phyloP scores from a whole-genome alignment of 73 alveolate species.

The Uronychia binucleata region DNA sequence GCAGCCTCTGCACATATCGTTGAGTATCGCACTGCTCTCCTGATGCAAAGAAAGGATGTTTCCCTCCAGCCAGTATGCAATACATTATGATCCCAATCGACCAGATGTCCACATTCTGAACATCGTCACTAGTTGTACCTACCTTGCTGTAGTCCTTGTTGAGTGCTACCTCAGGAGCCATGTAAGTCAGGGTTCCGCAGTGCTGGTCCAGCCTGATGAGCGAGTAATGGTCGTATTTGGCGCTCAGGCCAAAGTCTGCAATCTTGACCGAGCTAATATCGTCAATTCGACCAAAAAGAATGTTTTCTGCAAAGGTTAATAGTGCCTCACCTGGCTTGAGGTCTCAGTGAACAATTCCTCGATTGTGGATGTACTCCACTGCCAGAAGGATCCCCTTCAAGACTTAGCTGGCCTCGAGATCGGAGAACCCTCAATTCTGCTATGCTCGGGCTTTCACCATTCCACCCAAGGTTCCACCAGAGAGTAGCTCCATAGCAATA shows the following conservation, averaged over 20 bases:
- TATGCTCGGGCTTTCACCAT: too few relatives aligned
- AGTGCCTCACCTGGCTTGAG: neutral
- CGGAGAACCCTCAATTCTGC: too few relatives aligned
- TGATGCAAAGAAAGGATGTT: slow-evolving; percentile 66
- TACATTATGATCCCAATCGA: slow-evolving; percentile 78
- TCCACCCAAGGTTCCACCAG: too few relatives aligned
- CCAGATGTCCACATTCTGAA: slow-evolving; percentile 74
- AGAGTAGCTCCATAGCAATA: too few relatives aligned
- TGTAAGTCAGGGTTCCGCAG: slow-evolving; percentile 75
- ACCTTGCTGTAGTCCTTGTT: slow-evolving; percentile 52
- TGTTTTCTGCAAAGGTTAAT: neutral
- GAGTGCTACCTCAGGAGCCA: slow-evolving; percentile 82
- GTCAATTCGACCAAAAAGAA: neutral
- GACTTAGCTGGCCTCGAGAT: too few relatives aligned
- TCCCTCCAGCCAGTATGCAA: slow-evolving; percentile 70
- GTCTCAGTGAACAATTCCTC: too few relatives aligned
- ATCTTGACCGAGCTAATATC: neutral
- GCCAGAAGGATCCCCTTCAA: too few relatives aligned
- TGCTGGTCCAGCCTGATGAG: slow-evolving; percentile 33
- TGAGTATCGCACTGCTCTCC: slow-evolving; percentile 43
- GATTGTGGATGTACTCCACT: too few relatives aligned
- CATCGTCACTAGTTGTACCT: neutral
- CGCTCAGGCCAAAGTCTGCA: slow-evolving; percentile 47
- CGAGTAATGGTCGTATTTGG: slow-evolving; percentile 34
- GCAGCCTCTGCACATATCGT: slow-evolving; percentile 38